Evolutionary conservation across 805 yeast species (phyloP), one percentile per base, ranked within the genome.

Genomic region (Candida saitoana): DNA sequence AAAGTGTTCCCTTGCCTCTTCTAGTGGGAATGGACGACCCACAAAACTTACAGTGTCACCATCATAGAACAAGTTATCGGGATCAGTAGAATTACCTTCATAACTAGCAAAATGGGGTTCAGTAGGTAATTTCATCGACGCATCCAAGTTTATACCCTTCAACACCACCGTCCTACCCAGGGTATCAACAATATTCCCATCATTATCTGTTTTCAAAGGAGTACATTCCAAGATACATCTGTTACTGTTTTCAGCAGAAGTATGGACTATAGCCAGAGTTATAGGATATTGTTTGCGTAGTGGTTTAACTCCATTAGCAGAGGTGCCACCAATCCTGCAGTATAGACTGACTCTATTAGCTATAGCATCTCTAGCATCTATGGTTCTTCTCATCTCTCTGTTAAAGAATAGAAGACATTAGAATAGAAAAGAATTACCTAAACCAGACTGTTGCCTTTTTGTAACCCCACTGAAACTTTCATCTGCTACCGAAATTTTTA

Each of bases 61-160:
- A 34, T 77, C 79, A 53, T 74, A 84, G 54, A 84, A 86, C 2
- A 77, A 58, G 30, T 71, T 65, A 22, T 65, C 57, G 1, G 60
- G 48, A 34, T 61, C 62, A 22, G 51, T 55, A 3, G 72, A 57
- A 34, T 66, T 56, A 4, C 73, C 75, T 31, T 49, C 50, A 47
- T 73, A 65, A 3, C 73, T 57, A 5, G 74, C 66, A 51, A 74
- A 62, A 19, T 56, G 46, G 0, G 96, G 95, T 1, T 43, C 50
- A 1, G 67, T 53, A 0, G 97, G 97, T 39, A 78, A 62, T 57
- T 89, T 89, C 49, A 84, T 71, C 25, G 82, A 76, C 0, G 86
- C 82, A 48, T 88, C 95, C 16, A 89, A 58, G 57, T 90, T 89
- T 47, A 89, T 84, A 1, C 97, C 97, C 50, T 84, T 79, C 22